Evolutionary conservation across 805 yeast genomes (phyloP).

Genomic region (Nakazawaea ernobii): DNA sequence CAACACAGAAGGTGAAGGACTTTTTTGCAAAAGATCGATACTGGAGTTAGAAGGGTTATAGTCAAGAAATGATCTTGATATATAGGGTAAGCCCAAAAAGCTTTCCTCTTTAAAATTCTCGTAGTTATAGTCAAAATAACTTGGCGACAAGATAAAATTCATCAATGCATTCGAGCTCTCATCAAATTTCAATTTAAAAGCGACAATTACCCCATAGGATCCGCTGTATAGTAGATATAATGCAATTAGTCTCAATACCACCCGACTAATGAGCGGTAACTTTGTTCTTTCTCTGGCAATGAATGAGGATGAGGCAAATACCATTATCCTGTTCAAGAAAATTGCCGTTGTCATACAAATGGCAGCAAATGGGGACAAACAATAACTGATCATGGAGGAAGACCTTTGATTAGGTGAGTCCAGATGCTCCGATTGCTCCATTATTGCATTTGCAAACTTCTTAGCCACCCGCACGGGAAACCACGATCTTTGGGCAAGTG

Average conservation of each 20-base stretch:
- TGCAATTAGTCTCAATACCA: conserved; percentile 33
- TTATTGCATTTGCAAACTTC: conserved; percentile 25
- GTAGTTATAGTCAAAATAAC: conserved; percentile 20
- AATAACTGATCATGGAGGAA: conserved; percentile 42
- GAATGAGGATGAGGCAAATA: conserved; percentile 43
- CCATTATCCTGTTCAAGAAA: conserved; percentile 49
- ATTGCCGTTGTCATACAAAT: conserved; percentile 55
- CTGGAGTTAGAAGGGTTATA: background rate
- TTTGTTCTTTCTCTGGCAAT: conserved; percentile 28
- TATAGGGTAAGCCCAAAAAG: conserved; percentile 24
- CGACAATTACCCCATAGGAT: conserved; percentile 28
- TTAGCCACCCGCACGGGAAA: conserved; percentile 10
- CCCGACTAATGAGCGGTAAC: conserved; percentile 24
- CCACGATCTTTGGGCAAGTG: background rate
- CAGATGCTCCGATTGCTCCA: conserved; percentile 26
- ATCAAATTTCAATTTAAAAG: conserved; percentile 23
- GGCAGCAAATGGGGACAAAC: conserved; percentile 43
- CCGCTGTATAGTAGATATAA: conserved; percentile 28
- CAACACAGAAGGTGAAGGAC: conserved; percentile 47
- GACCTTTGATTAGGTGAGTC: conserved; percentile 23
- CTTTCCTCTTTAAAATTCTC: conserved; percentile 16
- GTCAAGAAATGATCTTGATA: conserved; percentile 15
- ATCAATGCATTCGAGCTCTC: conserved; percentile 13
- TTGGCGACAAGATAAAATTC: conserved; percentile 4
- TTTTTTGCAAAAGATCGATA: conserved; percentile 22